phyloP scores from a whole-genome alignment of 179 eudicot genomes.

The Spinacia oleracea region DNA sequence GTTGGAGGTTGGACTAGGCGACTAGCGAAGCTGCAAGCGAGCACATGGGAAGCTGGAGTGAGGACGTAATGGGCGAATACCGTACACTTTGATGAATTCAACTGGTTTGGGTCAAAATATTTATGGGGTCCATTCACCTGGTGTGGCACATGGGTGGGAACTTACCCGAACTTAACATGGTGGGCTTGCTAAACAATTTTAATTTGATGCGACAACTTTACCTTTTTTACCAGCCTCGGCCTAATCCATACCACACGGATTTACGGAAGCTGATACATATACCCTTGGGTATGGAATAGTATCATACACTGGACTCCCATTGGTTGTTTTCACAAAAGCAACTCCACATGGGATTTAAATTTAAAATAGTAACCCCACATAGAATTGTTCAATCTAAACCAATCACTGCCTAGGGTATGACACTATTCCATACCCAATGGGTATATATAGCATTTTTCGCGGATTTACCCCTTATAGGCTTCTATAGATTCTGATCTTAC shows the following conservation, averaged over 20 bases:
- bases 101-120: constrained; percentile 6
- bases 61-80: not conserved
- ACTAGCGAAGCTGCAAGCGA: constrained; percentile 16
- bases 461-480: no score
- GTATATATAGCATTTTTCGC: no score
- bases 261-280: no score
- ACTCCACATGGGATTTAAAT: no score
- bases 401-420: no score
- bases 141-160: constrained; percentile 25
- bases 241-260: not conserved
- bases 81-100: constrained; percentile 2
- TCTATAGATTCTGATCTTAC: no score
- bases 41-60: constrained; percentile 27
- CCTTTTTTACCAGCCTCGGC: not conserved
- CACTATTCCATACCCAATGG: no score
- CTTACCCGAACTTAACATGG: not conserved
- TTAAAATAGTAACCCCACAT: no score
- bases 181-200: not conserved
- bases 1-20: not conserved
- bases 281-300: no score
- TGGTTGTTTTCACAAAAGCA: no score
- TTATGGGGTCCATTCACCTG: constrained; percentile 13
- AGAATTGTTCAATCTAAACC: no score
- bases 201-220: not conserved
- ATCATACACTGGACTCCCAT: no score